Evolutionary conservation across 495 filamentous ascomycete genomes (phyloP), one percentile per base, ranked within the genome.

Genomic region (Chaetomium tenue): DNA sequence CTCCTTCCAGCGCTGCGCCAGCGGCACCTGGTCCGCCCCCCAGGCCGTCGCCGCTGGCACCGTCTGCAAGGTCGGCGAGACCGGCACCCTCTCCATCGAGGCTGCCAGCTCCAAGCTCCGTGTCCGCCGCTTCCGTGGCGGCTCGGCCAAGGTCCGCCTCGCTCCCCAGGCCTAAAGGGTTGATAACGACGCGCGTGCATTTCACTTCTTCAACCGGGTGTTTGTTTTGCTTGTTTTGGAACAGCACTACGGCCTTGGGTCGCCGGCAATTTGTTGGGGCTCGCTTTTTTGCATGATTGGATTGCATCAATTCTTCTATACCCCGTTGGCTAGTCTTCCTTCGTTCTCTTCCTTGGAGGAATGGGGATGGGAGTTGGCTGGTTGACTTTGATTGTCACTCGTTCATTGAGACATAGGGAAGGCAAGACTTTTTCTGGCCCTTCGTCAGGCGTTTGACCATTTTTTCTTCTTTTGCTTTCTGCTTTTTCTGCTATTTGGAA

Each of bases 1-100:
- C 9, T 77, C 80, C 18, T 91, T 83, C 78, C 84, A 86, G 72
- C 81, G 87, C 65, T 91, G 88, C 65, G 88, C 87, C 13, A 81
- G 76, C 26, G 88, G 88, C 8, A 60, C 71, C 39, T 90, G 88
- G 88, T 82, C 85, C 12, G 69, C 62, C 8, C 60, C 76, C 25
- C 78, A 84, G 60, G 68, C 75, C 39, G 75, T 89, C 77, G 81
- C 88, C 0, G 69, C 79, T 0, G 88, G 88, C 55, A 89, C 85
- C 4, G 69, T 72, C 39, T 91, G 88, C 76, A 80, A 66, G 22
- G 52, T 79, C 28, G 88, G 88, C 26, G 69, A 79, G 63, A 78
- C 78, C 61, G 65, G 68, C 5, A 69, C 72, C 3, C 76, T 91
- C 20, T 64, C 26, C 68, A 22, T 58, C 30, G 44, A 23, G 22